These are phyloP conservation scores for Candida ortonii DNA, from an alignment of 805 yeast genomes.

Conservation along the genomic window DNA sequence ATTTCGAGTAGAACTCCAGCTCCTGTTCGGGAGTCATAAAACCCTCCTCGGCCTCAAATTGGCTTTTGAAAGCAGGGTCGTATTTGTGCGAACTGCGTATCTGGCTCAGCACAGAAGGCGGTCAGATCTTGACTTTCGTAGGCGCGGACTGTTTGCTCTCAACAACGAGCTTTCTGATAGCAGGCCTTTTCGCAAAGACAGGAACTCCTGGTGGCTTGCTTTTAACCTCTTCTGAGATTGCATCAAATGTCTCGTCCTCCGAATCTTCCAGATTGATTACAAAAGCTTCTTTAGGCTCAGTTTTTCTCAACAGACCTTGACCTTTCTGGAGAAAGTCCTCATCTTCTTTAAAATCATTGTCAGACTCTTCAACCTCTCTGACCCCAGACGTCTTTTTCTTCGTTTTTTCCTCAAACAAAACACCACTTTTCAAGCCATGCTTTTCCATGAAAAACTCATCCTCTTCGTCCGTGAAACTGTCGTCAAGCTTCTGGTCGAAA, in stretches of 20 bases:
- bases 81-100: conserved; percentile 4
- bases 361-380: conserved; percentile 13
- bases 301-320: not conserved
- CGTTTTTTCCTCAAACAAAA: not conserved
- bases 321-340: conserved; percentile 2
- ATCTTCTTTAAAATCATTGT: conserved; percentile 16
- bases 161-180: too few relatives aligned
- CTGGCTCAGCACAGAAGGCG: conserved; percentile 3
- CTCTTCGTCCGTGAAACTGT: conserved; percentile 14
- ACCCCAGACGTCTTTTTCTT: not conserved
- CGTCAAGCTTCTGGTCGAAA: conserved; percentile 5
- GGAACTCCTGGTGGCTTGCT: too few relatives aligned
- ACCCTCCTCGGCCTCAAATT: conserved; percentile 36
- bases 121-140: not conserved
- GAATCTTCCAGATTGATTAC: conserved; percentile 15
- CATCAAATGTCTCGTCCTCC: conserved; percentile 15
- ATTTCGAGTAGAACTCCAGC: conserved; percentile 39
- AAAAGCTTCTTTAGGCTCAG: conserved; percentile 2
- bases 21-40: conserved; percentile 38
- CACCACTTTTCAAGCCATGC: not conserved
- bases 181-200: too few relatives aligned
- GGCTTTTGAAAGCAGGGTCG: conserved; percentile 24
- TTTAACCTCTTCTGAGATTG: too few relatives aligned
- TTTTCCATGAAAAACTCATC: conserved; percentile 4
- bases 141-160: too few relatives aligned